Conservation (phyloP, 176 grass and related monocot genomes). For the Alloteropsis semialata region DNA sequence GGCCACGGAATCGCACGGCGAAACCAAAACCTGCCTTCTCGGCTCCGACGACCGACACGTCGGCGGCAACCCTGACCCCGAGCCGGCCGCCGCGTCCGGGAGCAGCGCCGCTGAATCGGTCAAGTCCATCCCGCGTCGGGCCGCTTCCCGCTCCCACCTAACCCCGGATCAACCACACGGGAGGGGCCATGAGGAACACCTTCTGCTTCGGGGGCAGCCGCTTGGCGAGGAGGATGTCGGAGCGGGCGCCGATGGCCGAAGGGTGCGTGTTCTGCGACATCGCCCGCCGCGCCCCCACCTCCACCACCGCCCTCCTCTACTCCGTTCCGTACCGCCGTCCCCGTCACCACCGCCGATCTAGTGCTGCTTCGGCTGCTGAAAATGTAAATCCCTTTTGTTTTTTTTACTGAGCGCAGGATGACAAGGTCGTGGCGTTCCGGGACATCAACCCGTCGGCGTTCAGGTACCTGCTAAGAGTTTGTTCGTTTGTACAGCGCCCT, state of each 20-base stretch:
- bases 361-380: background rate
- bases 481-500: background rate
- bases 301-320: conserved; percentile 53
- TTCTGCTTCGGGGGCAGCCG: conserved; percentile 49
- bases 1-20: background rate
- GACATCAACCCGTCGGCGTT: conserved; percentile 89
- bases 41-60: conserved; percentile 10
- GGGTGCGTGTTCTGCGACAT: conserved; percentile 85
- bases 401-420: conserved; percentile 49
- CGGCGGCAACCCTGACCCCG: conserved; percentile 14
- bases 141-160: background rate
- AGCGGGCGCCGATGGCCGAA: conserved; percentile 20
- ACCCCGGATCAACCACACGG: background rate
- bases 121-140: conserved; percentile 32
- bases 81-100: conserved; percentile 17
- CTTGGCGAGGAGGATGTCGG: conserved; percentile 20
- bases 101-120: background rate
- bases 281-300: conserved; percentile 49
- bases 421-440: conserved; percentile 75
- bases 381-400: background rate
- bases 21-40: background rate
- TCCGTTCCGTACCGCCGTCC: conserved; percentile 44
- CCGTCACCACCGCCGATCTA: conserved; percentile 5
- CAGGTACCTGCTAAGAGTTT: conserved; percentile 47
- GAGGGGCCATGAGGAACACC: conserved; percentile 24